These are phyloP conservation scores for Lanmaoa pseudosensibilis DNA, from an alignment of 768 basidiomycete species.

Conservation along the genomic window DNA sequence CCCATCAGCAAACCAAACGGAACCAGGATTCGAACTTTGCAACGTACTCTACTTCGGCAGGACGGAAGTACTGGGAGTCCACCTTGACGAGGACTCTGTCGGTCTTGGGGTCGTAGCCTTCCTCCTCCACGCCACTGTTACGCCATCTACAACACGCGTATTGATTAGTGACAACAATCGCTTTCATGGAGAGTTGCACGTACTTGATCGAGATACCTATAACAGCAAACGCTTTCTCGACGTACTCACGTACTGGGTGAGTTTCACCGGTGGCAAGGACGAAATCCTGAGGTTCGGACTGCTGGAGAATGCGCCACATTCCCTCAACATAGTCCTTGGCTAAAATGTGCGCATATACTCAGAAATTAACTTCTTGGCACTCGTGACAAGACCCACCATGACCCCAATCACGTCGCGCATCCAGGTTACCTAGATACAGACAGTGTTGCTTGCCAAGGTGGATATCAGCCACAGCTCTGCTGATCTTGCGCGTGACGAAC, in stretches of 20 bases:
- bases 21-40: background rate
- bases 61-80: conserved; percentile 90
- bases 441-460: conserved; percentile 84
- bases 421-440: conserved; percentile 91
- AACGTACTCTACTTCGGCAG: conserved; percentile 90
- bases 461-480: conserved; percentile 91
- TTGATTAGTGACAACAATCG: conserved; percentile 2
- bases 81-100: conserved; percentile 78
- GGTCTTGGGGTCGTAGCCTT: conserved; percentile 69
- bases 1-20: background rate
- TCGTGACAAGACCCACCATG: conserved; percentile 59
- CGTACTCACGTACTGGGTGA: conserved; percentile 90
- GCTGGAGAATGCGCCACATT: conserved; percentile 97
- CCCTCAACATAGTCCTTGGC: conserved; percentile 93
- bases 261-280: conserved; percentile 97
- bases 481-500: conserved; percentile 95
- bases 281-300: conserved; percentile 79
- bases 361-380: background rate
- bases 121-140: conserved; percentile 71
- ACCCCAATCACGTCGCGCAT: conserved; percentile 96
- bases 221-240: conserved; percentile 78
- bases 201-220: conserved; percentile 70
- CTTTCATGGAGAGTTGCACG: conserved; percentile 16
- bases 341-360: conserved; percentile 28
- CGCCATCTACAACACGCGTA: conserved; percentile 60